Percentiles rank a stretch among this genome's conserved stretches.
Evolutionary conservation across 2,329 filamentous ascomycete genomes (phyloP).

Genomic region (Ampelomyces quisqualis): DNA sequence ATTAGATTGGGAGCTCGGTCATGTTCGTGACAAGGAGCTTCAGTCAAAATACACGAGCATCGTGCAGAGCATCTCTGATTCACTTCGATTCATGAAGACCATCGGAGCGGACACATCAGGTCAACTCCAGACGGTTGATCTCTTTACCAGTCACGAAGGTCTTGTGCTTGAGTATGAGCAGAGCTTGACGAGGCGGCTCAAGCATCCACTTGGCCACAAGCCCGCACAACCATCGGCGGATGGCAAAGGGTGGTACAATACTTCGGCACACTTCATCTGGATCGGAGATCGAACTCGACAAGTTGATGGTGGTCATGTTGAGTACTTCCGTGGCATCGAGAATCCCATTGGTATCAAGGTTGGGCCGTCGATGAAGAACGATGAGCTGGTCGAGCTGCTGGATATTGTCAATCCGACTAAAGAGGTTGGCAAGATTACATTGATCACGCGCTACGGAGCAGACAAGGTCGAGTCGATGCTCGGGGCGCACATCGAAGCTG

Average conservation of each 20-base stretch:
- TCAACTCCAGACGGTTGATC: slow-evolving; percentile 85
- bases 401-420: slow-evolving; percentile 79
- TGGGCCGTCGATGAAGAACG: slow-evolving; percentile 75
- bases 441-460: slow-evolving; percentile 94
- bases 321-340: slow-evolving; percentile 94
- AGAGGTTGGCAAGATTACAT: slow-evolving; percentile 88
- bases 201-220: slow-evolving; percentile 57
- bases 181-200: slow-evolving; percentile 74
- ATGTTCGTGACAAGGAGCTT: slow-evolving; percentile 79
- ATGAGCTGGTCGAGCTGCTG: slow-evolving; percentile 76
- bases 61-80: slow-evolving; percentile 83
- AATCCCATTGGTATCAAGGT: slow-evolving; percentile 98
- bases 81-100: slow-evolving; percentile 89
- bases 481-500: slow-evolving; percentile 82
- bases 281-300: slow-evolving; percentile 95
- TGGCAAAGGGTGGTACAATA: slow-evolving; percentile 79
- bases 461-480: slow-evolving; percentile 72
- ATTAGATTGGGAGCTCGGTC: slow-evolving; percentile 90
- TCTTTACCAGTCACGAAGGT: slow-evolving; percentile 95
- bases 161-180: slow-evolving; percentile 94
- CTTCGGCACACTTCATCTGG: slow-evolving; percentile 96
- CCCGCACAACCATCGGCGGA: slow-evolving; percentile 31
- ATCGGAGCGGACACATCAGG: slow-evolving; percentile 85
- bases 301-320: slow-evolving; percentile 88
- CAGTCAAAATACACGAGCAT: slow-evolving; percentile 85